Percentiles rank a stretch among this genome's conserved stretches.
These are phyloP conservation scores for Agrocybe chaxingu DNA, from an alignment of 768 basidiomycete species.

Conservation along the genomic window DNA sequence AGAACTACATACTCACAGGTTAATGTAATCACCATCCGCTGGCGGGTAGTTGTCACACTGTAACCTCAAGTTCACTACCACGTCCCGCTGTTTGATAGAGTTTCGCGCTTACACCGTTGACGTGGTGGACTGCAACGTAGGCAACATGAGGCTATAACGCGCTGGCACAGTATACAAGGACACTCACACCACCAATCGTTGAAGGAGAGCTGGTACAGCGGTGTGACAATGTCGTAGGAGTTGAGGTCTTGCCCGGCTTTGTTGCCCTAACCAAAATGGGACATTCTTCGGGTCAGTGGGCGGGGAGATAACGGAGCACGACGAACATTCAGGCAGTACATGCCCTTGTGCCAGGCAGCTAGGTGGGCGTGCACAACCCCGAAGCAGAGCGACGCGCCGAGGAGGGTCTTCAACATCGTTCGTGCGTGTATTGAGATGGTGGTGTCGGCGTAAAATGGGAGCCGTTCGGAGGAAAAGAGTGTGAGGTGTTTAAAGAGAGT, in stretches of 20 bases:
- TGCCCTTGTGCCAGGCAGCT: constrained; percentile 37
- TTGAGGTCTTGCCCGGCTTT: constrained; percentile 31
- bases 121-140: constrained; percentile 29
- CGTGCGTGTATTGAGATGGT: no score
- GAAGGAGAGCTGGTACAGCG: constrained; percentile 39
- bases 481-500: constrained; percentile 8
- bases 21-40: constrained; percentile 34
- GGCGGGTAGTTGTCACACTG: constrained; percentile 45
- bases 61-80: neutral
- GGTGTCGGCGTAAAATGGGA: neutral
- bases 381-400: constrained; percentile 12
- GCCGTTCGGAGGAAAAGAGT: constrained; percentile 11
- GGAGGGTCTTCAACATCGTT: neutral
- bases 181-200: constrained; percentile 46
- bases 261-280: constrained; percentile 23
- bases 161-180: neutral
- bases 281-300: neutral
- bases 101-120: constrained; percentile 26
- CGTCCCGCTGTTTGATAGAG: neutral
- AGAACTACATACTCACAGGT: constrained; percentile 30
- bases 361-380: constrained; percentile 34
- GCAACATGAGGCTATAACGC: constrained; percentile 3
- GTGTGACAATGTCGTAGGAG: constrained; percentile 33
- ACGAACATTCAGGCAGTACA: constrained; percentile 46
- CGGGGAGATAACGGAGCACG: neutral